Evolutionary conservation across 2,329 filamentous ascomycete genomes (phyloP), one percentile per base, ranked within the genome.

Genomic region (Coniochaeta pulveracea): DNA sequence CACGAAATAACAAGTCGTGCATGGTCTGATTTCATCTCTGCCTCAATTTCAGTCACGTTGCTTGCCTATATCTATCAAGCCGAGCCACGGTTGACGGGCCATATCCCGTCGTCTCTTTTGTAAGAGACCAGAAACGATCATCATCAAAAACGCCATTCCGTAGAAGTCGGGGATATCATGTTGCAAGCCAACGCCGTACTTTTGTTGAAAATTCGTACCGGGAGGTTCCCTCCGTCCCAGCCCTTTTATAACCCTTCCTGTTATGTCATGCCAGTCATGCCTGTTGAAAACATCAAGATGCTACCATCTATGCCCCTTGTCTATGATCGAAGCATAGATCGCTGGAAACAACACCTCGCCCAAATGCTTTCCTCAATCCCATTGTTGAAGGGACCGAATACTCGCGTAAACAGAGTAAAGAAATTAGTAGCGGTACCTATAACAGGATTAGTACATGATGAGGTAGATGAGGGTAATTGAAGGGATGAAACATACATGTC

Each of bases 61-160:
- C 96, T 98, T 60, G 80, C 86, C 53, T 82, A 85, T 56, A 80
- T 84, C 52, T 86, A 29, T 23, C 8, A 23, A 23, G 21, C n/a
- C 8, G 27, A 12, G 27, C 27, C 27, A 29, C 27, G 27, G 27
- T 29, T 29, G 27, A 29, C 27, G 27, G 27, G 17, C 27, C 27
- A 16, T 29, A 16, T 29, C 12, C 21, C 10, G 16, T 18, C 27
- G 5, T 19, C 17, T 12, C 10, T n/a, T 19, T 19, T 29, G 11
- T 19, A 17, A 10, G 21, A 11, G 12, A 29, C 9, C 27, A n/a
- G 11, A 29, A 18, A 57, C 46, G 46, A 48, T 47, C 43, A 54
- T 56, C 50, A 48, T 51, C 40, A 44, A 50, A 32, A 44, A 51
- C 44, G 43, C 47, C 47, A 46, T 45, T 40, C 43, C 27, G 34